Base-by-base conservation (phyloP, 176 grass and related monocot species). In the Triticum timopheevii region DNA sequence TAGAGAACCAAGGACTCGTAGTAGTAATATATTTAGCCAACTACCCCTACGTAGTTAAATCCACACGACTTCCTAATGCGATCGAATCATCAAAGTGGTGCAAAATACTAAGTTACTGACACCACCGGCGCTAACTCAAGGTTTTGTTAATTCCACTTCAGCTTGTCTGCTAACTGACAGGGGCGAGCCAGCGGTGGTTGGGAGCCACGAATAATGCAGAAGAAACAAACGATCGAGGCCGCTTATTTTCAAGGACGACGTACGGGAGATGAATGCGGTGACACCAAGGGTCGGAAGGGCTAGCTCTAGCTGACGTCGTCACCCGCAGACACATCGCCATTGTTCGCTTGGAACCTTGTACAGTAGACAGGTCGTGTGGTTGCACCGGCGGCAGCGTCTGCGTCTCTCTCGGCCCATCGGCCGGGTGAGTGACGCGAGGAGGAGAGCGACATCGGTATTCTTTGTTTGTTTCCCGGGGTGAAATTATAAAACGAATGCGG, bases 301-400 rank as follows among this genome's bases (percentile, higher is more conserved):
- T 33, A 7, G 16, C 50, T 54, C 50, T 54, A 54, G 30, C 42
- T 50, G 13, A 27, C 42, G 33, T 81, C 2, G 80, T 69, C 49
- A 79, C 17, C 79, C 28, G 31, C 56, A 77, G 79, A 65, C 76
- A 87, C 61, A 16, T 61, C 75, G 65, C 75, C 28, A 87, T 84
- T 91, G 81, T 84, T 87, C 30, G 66, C 61, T 62, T 80, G 89
- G 80, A 80, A 84, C 58, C 45, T 84, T 35, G 89, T 6, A 80
- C 85, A 80, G 78, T 61, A 5, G 33, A 35, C 44, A 27, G 25
- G 45, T 76, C 72, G 24, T 50, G 47, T 73, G 1, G 31, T 9
- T 15, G 8, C 20, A 73, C 56, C 56, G 6, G 19, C 19, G 3
- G 56, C 56, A 59, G 56, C 56, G 9, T 59, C 3, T 59, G 35